A percentile compares a stretch with the other conserved stretches of the same genome.
Conservation (phyloP, 164 flowering plant species). For the Vitis labrusca region DNA sequence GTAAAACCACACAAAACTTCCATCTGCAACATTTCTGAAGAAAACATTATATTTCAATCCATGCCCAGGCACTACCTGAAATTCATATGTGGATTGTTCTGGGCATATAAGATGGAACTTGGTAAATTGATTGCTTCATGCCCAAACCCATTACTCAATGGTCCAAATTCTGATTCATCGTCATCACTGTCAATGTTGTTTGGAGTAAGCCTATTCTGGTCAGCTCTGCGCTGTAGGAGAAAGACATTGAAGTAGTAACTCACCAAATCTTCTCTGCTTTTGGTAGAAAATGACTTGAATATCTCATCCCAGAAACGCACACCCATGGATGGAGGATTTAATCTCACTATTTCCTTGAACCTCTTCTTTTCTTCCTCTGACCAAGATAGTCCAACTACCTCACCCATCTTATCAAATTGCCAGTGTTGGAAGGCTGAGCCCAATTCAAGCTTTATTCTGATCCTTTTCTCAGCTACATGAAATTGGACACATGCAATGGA, state of each 20-base stretch:
- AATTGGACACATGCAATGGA: constrained; percentile 70
- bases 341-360: constrained; percentile 43
- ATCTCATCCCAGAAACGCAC: constrained; percentile 57
- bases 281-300: constrained; percentile 39
- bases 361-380: constrained; percentile 51
- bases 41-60: not conserved
- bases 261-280: constrained; percentile 54
- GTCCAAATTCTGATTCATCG: constrained; percentile 57
- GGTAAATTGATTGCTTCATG: constrained; percentile 24
- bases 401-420: constrained; percentile 80
- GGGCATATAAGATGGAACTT: constrained; percentile 37
- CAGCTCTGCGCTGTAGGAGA: constrained; percentile 58
- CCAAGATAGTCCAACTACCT: constrained; percentile 62
- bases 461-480: constrained; percentile 60
- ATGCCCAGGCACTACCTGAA: constrained; percentile 8
- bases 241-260: constrained; percentile 88
- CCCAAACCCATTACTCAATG: constrained; percentile 26
- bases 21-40: not conserved
- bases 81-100: constrained; percentile 39
- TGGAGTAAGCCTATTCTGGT: constrained; percentile 69
- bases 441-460: constrained; percentile 56
- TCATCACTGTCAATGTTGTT: constrained; percentile 71
- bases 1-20: not conserved
- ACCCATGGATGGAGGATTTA: constrained; percentile 38
- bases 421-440: constrained; percentile 60